Percentiles rank a stretch among this genome's conserved stretches.
phyloP scores from a whole-genome alignment of 768 basidiomycete species.

The Kwoniella sp. region DNA sequence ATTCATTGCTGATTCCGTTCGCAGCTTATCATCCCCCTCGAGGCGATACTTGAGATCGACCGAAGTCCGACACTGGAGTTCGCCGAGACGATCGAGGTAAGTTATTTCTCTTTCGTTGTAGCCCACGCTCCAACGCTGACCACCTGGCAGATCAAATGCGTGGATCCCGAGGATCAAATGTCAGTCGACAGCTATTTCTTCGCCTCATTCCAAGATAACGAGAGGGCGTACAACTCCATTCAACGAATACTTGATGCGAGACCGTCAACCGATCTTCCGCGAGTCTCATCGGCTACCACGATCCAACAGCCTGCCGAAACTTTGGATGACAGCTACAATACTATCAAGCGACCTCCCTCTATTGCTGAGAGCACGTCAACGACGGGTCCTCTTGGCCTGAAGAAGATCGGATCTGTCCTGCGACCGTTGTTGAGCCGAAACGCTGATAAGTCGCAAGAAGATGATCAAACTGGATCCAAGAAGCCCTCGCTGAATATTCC shows the following conservation, averaged over 20 bases:
- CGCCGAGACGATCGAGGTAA: constrained; percentile 84
- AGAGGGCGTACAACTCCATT: constrained; percentile 76
- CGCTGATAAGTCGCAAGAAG: constrained; percentile 15
- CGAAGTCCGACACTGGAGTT: constrained; percentile 88
- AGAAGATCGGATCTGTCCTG: constrained; percentile 38
- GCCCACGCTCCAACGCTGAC: too few relatives aligned
- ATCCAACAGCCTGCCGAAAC: constrained; percentile 16
- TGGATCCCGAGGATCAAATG: constrained; percentile 68
- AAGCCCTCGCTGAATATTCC: constrained; percentile 20
- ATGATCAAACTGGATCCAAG: background rate
- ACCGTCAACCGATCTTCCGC: constrained; percentile 46
- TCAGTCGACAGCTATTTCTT: constrained; percentile 77
- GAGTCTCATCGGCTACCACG: constrained; percentile 27
- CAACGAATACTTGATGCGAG: constrained; percentile 67
- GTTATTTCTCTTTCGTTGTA: constrained; percentile 13
- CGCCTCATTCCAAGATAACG: constrained; percentile 85
- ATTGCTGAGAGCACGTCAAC: constrained; percentile 1
- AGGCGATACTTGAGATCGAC: constrained; percentile 83
- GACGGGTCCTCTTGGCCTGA: constrained; percentile 11
- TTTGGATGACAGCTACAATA: constrained; percentile 22
- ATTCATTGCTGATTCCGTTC: constrained; percentile 3
- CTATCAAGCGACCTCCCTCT: constrained; percentile 17
- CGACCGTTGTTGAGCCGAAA: constrained; percentile 30
- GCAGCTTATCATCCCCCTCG: constrained; percentile 91
- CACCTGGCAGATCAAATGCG: constrained; percentile 74